A percentile compares a stretch with the other conserved stretches of the same genome.
phyloP scores from a whole-genome alignment of 2,329 filamentous ascomycete genomes.

The Diaporthe capsici region DNA sequence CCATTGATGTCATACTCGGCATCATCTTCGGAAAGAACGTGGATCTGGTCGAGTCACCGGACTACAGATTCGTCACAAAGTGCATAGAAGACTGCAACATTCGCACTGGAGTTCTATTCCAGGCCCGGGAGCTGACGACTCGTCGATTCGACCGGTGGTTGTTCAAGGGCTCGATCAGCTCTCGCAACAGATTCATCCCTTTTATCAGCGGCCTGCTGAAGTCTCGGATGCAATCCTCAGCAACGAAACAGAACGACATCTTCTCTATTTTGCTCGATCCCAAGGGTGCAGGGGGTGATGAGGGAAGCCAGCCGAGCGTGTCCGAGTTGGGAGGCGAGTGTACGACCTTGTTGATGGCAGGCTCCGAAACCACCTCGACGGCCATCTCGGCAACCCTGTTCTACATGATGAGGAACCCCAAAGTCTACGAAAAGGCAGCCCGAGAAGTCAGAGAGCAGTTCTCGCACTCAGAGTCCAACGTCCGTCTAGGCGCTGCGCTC shows the following conservation, averaged over 20 bases:
- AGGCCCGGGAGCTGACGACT: conserved; percentile 22
- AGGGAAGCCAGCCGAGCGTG: neutral
- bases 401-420: conserved; percentile 20
- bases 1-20: conserved; percentile 4
- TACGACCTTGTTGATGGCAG: conserved; percentile 17
- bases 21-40: conserved; percentile 3
- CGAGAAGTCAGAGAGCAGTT: conserved; percentile 7
- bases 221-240: neutral
- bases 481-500: conserved; percentile 10
- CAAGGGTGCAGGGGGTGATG: neutral
- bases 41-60: neutral
- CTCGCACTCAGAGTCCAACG: neutral
- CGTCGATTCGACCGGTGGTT: conserved; percentile 17
- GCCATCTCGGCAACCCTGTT: conserved; percentile 14
- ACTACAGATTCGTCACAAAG: conserved; percentile 14
- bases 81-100: conserved; percentile 31
- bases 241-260: conserved; percentile 1
- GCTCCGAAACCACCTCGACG: conserved; percentile 18
- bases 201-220: conserved; percentile 4
- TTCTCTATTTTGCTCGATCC: conserved; percentile 16
- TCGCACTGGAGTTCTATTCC: conserved; percentile 3
- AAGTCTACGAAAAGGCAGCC: neutral
- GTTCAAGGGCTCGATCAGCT: conserved; percentile 14
- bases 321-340: conserved; percentile 19
- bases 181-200: conserved; percentile 23